Conservation (phyloP, 2,329 filamentous ascomycete genomes). For the Cercospora brassicicola region DNA sequence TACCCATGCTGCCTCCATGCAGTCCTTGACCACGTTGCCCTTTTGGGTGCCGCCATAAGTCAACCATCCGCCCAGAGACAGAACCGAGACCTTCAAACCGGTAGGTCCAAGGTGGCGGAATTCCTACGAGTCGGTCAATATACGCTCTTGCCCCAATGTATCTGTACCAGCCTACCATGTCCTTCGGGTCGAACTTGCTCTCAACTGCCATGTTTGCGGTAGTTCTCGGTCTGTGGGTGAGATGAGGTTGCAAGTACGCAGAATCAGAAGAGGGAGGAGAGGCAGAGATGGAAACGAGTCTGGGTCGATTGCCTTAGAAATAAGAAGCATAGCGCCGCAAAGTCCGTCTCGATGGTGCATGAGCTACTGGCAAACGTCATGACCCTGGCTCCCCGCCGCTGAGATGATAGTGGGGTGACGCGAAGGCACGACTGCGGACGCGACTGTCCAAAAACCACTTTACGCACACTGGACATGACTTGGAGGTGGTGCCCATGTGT, state of each 20-base stretch:
- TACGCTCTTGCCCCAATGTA: neutral
- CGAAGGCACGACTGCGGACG: neutral
- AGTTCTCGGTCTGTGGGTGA: neutral
- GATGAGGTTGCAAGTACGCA: neutral
- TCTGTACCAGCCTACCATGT: slow-evolving; percentile 39
- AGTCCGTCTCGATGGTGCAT: neutral
- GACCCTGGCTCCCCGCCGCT: neutral
- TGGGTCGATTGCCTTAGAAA: slow-evolving; percentile 1
- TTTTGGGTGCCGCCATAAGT: slow-evolving; percentile 54
- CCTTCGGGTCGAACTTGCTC: slow-evolving; percentile 53
- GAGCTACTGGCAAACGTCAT: slow-evolving; percentile 7
- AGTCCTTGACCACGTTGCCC: slow-evolving; percentile 53
- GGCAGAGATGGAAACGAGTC: neutral
- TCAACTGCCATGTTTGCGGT: slow-evolving; percentile 41
- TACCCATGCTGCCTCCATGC: slow-evolving; percentile 49
- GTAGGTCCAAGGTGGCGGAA: slow-evolving; percentile 49
- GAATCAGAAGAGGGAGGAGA: neutral
- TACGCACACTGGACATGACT: slow-evolving; percentile 13
- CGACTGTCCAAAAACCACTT: neutral
- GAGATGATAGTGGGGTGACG: slow-evolving; percentile 1
- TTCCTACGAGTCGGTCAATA: slow-evolving; percentile 22
- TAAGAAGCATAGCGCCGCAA: slow-evolving; percentile 12
- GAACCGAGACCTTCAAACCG: slow-evolving; percentile 53
- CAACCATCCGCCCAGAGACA: slow-evolving; percentile 51
- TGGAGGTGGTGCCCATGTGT: neutral